Conservation (phyloP, 148 eudicot species). For the Camellia lanceoleosa region DNA sequence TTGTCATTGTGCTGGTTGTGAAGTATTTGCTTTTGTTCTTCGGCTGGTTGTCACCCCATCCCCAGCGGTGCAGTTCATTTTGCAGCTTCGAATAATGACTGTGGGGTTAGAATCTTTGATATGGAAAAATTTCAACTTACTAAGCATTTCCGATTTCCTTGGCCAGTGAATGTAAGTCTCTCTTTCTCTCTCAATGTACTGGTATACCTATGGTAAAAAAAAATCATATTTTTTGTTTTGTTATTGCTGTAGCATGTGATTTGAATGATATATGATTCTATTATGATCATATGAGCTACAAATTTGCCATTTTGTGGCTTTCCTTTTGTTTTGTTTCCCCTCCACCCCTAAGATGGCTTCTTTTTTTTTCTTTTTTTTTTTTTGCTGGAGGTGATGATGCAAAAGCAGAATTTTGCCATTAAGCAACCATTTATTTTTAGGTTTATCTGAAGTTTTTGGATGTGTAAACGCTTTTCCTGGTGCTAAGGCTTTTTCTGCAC, state of each 20-base stretch:
- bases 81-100: conserved; percentile 80
- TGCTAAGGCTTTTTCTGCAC: not conserved
- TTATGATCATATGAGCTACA: not conserved
- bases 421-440: too few relatives aligned
- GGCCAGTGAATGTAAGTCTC: conserved; percentile 80
- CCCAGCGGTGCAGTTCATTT: conserved; percentile 79
- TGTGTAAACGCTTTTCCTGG: too few relatives aligned
- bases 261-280: not conserved
- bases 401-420: not conserved
- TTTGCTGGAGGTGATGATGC: not conserved
- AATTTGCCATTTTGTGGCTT: not conserved
- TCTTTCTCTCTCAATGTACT: not conserved
- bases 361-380: not conserved
- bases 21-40: conserved; percentile 36
- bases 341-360: not conserved
- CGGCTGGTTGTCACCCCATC: conserved; percentile 1
- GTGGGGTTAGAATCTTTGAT: conserved; percentile 79
- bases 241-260: not conserved
- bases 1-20: conserved; percentile 7
- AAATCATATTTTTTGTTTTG: not conserved
- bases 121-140: conserved; percentile 68
- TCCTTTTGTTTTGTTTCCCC: not conserved
- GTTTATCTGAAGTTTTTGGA: too few relatives aligned
- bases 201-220: not conserved
- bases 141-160: conserved; percentile 62